These are phyloP conservation scores for Rhodotorula sphaerocarpa DNA, from an alignment of 768 basidiomycete genomes.

Conservation along the genomic window DNA sequence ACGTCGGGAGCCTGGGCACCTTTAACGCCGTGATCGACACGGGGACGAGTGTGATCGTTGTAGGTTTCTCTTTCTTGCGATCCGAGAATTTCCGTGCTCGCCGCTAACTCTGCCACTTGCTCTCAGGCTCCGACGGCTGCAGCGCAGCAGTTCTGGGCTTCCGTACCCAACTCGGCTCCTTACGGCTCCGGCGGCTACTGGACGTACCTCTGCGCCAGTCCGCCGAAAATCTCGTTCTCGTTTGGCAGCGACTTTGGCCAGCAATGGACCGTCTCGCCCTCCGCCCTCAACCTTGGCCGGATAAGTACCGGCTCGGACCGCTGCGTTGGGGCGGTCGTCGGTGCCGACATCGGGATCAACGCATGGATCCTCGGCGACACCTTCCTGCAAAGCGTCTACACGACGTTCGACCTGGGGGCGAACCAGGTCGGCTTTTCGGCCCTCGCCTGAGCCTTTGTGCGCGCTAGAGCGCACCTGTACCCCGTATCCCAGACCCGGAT, in stretches of 20 bases:
- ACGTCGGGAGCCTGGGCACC: conserved; percentile 36
- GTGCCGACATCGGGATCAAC: conserved; percentile 33
- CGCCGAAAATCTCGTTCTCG: conserved; percentile 47
- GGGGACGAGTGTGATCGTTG: conserved; percentile 36
- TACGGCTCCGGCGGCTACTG: conserved; percentile 42
- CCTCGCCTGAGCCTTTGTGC: conserved; percentile 9
- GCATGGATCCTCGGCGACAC: conserved; percentile 35
- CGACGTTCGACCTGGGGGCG: conserved; percentile 22
- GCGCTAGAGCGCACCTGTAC: neutral
- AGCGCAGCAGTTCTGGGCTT: conserved; percentile 39
- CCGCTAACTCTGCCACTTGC: neutral
- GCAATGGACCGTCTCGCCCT: conserved; percentile 48
- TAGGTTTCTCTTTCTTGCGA: neutral
- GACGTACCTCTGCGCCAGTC: conserved; percentile 39
- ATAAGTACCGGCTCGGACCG: conserved; percentile 16
- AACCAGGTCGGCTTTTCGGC: conserved; percentile 35
- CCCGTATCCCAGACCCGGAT: neutral
- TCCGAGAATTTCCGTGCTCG: neutral
- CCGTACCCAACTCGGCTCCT: conserved; percentile 46
- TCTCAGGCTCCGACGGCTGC: conserved; percentile 44
- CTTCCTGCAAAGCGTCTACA: conserved; percentile 38
- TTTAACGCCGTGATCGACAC: conserved; percentile 40
- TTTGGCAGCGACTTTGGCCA: conserved; percentile 47
- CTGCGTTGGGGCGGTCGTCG: conserved; percentile 37
- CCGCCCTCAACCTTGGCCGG: conserved; percentile 48